Conservation (phyloP, 2,329 filamentous ascomycete species). For the Ascochyta rabiei region DNA sequence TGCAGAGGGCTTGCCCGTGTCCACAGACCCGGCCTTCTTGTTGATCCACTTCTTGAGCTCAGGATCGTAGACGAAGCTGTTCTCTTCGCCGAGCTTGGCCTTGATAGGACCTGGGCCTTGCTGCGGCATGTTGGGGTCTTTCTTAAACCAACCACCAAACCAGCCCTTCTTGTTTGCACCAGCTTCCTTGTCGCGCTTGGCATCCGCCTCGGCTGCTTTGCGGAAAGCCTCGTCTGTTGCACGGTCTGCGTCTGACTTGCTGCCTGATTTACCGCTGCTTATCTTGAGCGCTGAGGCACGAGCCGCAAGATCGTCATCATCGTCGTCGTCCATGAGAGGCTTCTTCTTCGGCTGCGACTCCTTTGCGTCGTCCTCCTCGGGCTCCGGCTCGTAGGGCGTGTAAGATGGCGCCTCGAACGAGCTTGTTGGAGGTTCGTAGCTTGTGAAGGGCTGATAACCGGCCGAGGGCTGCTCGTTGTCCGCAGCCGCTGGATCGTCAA, state of each 20-base stretch:
- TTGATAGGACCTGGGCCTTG: conserved; percentile 72
- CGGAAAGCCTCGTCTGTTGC: conserved; percentile 86
- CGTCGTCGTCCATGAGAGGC: conserved; percentile 81
- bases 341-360: conserved; percentile 65
- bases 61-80: conserved; percentile 90
- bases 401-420: conserved; percentile 47
- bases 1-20: conserved; percentile 61
- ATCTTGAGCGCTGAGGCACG: conserved; percentile 59
- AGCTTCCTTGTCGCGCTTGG: conserved; percentile 60
- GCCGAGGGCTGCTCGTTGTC: conserved; percentile 18
- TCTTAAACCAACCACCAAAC: conserved; percentile 84
- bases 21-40: conserved; percentile 77
- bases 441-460: conserved; percentile 39
- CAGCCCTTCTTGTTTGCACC: conserved; percentile 63
- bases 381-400: conserved; percentile 57
- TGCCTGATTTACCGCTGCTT: conserved; percentile 55
- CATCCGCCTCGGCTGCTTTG: conserved; percentile 76
- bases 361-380: conserved; percentile 54
- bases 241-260: conserved; percentile 63
- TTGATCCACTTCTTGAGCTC: conserved; percentile 99
- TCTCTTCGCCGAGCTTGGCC: conserved; percentile 93
- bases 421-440: conserved; percentile 37
- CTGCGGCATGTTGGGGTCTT: conserved; percentile 61
- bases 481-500: conserved; percentile 24
- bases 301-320: conserved; percentile 70